phyloP scores from a whole-genome alignment of 1,139 yeast genomes.

The Lodderomyces elongisporus region DNA sequence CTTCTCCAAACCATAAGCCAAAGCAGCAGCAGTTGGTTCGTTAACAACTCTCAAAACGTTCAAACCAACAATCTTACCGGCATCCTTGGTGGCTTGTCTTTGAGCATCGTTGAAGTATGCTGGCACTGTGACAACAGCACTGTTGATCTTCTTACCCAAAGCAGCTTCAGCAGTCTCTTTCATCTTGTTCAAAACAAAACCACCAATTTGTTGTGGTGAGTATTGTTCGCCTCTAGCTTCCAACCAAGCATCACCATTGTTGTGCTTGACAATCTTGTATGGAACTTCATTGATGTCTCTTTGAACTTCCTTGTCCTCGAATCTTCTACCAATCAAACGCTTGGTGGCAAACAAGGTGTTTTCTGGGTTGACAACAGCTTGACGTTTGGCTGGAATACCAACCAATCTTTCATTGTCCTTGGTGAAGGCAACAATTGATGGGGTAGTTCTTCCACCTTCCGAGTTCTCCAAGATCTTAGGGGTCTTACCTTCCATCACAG shows the following conservation, averaged over 20 bases:
- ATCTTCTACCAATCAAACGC: conserved; percentile 97
- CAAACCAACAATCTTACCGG: conserved; percentile 95
- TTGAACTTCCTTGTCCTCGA: conserved; percentile 93
- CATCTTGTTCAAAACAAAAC: conserved; percentile 92
- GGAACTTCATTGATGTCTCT: conserved; percentile 96
- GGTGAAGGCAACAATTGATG: conserved; percentile 97
- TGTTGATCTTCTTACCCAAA: conserved; percentile 73
- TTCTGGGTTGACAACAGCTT: conserved; percentile 97
- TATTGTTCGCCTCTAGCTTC: conserved; percentile 92
- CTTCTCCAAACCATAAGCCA: conserved; percentile 95
- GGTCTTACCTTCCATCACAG: conserved; percentile 81
- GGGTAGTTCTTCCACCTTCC: conserved; percentile 99
- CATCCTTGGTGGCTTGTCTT: conserved; percentile 98
- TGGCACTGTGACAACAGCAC: conserved; percentile 97
- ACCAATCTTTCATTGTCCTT: conserved; percentile 86
- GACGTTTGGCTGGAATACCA: conserved; percentile 99
- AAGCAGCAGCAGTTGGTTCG: conserved; percentile 99
- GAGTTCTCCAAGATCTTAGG: conserved; percentile 97
- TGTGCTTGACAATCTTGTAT: conserved; percentile 92
- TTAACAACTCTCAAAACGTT: conserved; percentile 95
- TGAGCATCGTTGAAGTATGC: conserved; percentile 98
- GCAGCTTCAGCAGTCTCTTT: conserved; percentile 95
- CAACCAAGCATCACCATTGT: conserved; percentile 98
- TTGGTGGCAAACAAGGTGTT: conserved; percentile 97
- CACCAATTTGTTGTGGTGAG: conserved; percentile 98